Evolutionary conservation across 2,329 filamentous ascomycete genomes (phyloP).

Genomic region (Colletotrichum tropicale): DNA sequence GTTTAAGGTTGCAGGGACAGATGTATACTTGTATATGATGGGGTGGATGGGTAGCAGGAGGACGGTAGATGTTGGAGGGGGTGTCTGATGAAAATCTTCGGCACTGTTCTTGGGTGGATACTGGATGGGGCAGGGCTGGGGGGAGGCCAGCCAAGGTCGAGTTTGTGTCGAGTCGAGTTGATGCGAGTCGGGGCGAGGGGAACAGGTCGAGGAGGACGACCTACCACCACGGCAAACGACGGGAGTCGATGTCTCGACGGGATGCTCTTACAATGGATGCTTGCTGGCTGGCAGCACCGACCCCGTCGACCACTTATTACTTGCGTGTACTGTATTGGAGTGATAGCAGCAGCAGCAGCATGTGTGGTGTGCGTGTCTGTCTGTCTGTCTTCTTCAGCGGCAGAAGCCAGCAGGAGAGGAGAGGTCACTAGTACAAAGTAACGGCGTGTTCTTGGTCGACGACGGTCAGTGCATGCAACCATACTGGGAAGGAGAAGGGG

Average conservation of each 20-base stretch:
- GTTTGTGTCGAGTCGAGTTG: conserved; percentile 20
- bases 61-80: conserved; percentile 53
- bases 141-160: conserved; percentile 31
- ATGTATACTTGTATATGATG: conserved; percentile 54
- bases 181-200: background rate
- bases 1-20: conserved; percentile 44
- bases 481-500: conserved; percentile 54
- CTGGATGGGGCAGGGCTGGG: conserved; percentile 30
- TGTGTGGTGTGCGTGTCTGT: background rate
- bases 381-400: conserved; percentile 31
- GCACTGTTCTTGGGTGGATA: conserved; percentile 53
- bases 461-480: conserved; percentile 45
- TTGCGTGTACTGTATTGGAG: background rate
- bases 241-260: conserved; percentile 7
- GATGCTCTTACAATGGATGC: conserved; percentile 17
- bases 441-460: conserved; percentile 10
- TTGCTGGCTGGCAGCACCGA: conserved; percentile 29
- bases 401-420: conserved; percentile 15
- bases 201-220: conserved; percentile 6
- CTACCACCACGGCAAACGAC: background rate
- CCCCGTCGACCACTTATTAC: conserved; percentile 6
- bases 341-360: background rate
- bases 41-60: conserved; percentile 30
- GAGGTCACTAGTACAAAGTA: conserved; percentile 13
- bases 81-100: conserved; percentile 52